Evolutionary conservation across 257 asterid genomes (phyloP).

Genomic region (Nemophila menziesii): DNA sequence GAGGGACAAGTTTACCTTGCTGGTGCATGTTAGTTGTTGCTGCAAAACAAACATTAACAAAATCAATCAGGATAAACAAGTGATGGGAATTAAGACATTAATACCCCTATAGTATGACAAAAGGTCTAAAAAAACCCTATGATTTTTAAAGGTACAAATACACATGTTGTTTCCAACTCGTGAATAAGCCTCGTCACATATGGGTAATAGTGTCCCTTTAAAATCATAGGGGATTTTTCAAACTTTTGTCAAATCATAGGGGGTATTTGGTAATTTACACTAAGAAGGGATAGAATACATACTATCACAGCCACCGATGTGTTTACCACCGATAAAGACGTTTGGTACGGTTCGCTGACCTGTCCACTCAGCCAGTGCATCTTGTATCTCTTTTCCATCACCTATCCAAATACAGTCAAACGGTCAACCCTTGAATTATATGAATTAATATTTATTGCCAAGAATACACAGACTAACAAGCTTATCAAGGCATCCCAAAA

Average conservation of each 20-base stretch:
- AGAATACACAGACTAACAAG: neutral
- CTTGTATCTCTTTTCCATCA: conserved; percentile 72
- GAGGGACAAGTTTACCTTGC: conserved; percentile 52
- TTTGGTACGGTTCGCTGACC: conserved; percentile 85
- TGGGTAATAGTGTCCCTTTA: too few relatives aligned
- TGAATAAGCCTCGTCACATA: too few relatives aligned
- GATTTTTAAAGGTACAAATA: too few relatives aligned
- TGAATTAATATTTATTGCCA: neutral
- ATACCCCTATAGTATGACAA: too few relatives aligned
- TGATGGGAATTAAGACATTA: neutral
- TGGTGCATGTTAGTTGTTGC: conserved; percentile 53
- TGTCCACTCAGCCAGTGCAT: conserved; percentile 57
- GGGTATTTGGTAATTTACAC: too few relatives aligned
- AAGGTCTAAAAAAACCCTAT: too few relatives aligned
- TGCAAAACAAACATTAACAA: conserved; percentile 19
- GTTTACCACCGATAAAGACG: conserved; percentile 78
- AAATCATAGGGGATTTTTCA: too few relatives aligned
- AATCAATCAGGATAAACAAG: neutral
- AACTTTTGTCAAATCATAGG: too few relatives aligned
- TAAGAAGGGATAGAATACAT: neutral
- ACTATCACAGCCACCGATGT: conserved; percentile 93
- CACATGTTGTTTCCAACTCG: too few relatives aligned
- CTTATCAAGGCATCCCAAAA: too few relatives aligned
- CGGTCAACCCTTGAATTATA: neutral
- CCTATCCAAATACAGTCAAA: conserved; percentile 21